Percentiles rank a stretch among this genome's conserved stretches.
Conservation (phyloP, 2,329 filamentous ascomycete species). For the Penicillium sp. region DNA sequence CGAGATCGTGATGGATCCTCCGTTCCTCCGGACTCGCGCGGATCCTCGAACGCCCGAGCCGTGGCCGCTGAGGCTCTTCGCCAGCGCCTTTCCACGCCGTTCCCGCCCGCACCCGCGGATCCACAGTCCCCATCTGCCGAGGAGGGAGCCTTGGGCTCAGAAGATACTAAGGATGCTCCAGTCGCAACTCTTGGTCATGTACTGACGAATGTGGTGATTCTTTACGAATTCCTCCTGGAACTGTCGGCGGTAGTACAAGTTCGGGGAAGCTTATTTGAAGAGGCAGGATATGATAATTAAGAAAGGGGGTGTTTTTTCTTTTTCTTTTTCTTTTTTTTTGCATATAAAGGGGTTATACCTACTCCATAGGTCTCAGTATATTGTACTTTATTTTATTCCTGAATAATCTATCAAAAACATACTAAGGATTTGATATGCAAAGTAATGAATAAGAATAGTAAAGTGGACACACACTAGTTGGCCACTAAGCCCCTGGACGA, state of each 20-base stretch:
- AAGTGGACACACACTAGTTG: background rate
- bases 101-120: conserved; percentile 18
- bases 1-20: conserved; percentile 28
- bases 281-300: conserved; percentile 59
- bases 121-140: conserved; percentile 2
- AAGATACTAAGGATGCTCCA: conserved; percentile 36
- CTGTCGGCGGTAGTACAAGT: conserved; percentile 73
- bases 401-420: background rate
- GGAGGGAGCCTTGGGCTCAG: conserved; percentile 7
- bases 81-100: conserved; percentile 37
- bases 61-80: conserved; percentile 35
- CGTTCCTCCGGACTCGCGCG: conserved; percentile 26
- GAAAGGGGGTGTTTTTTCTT: background rate
- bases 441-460: conserved; percentile 1
- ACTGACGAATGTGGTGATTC: conserved; percentile 74
- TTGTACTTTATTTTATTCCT: background rate
- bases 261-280: conserved; percentile 71
- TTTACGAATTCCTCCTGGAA: conserved; percentile 79
- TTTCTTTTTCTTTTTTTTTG: no score
- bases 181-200: conserved; percentile 72
- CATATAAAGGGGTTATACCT: background rate
- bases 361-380: background rate
- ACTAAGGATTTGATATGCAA: background rate
- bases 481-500: conserved; percentile 5
- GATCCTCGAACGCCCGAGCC: conserved; percentile 26